phyloP scores from a whole-genome alignment of 108 stramenopile genomes.

The Cyclotella cryptica region DNA sequence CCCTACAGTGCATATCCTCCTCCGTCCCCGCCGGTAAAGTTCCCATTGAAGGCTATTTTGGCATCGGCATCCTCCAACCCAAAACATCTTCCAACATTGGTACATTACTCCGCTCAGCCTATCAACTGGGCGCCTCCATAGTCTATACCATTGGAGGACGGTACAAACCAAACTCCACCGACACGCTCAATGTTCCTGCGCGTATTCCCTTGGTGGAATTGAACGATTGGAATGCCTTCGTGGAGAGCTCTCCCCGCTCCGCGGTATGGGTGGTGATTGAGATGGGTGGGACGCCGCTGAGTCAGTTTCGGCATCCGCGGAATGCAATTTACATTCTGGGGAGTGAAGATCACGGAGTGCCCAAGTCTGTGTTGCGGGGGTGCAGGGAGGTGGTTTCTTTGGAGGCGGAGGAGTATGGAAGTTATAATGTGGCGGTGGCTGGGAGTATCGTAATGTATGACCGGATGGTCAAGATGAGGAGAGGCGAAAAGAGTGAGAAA shows the following conservation, averaged over 20 bases:
- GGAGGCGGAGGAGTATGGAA: conserved; percentile 43
- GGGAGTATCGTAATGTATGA: conserved; percentile 60
- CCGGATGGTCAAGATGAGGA: conserved; percentile 24
- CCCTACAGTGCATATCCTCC: conserved; percentile 29
- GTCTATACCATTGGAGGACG: conserved; percentile 56
- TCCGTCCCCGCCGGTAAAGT: conserved; percentile 32
- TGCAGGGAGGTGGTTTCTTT: conserved; percentile 57
- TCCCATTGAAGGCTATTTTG: conserved; percentile 45
- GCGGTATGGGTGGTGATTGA: conserved; percentile 58
- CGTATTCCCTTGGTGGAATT: conserved; percentile 51
- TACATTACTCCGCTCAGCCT: conserved; percentile 44
- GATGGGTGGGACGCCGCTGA: conserved; percentile 55
- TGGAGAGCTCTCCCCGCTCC: conserved; percentile 26
- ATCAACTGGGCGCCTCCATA: conserved; percentile 52
- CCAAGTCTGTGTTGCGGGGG: conserved; percentile 36
- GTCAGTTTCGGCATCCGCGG: conserved; percentile 46
- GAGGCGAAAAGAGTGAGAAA: background rate
- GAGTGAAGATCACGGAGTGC: conserved; percentile 54
- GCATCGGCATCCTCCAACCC: conserved; percentile 47
- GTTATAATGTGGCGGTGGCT: conserved; percentile 65
- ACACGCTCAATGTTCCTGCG: conserved; percentile 47
- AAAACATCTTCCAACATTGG: conserved; percentile 48
- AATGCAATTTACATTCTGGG: conserved; percentile 58
- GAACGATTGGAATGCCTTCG: conserved; percentile 54
- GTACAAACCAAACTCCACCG: conserved; percentile 37